Percentiles rank a stretch among this genome's conserved stretches.
Conservation (phyloP, 768 basidiomycete genomes). For the Mycena olivaceomarginata region DNA sequence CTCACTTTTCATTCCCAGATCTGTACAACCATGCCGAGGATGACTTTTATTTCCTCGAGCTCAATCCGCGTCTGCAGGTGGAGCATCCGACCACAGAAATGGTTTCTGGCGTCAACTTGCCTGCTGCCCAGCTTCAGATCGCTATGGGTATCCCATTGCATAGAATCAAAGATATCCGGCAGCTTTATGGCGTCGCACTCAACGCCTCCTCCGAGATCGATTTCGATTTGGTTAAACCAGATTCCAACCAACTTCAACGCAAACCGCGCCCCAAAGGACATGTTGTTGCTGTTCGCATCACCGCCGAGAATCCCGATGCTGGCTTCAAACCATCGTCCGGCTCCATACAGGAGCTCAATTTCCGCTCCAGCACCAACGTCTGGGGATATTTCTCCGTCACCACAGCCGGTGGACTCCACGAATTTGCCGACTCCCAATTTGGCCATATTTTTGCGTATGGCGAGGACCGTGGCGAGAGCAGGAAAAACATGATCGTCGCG, state of each 20-base stretch:
- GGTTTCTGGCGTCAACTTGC: conserved; percentile 99
- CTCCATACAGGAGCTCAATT: conserved; percentile 97
- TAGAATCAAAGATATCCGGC: conserved; percentile 96
- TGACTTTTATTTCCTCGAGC: conserved; percentile 97
- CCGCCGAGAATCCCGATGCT: conserved; percentile 99
- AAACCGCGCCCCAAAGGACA: conserved; percentile 98
- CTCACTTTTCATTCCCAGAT: conserved; percentile 67
- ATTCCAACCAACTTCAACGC: conserved; percentile 91
- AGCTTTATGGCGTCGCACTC: conserved; percentile 95
- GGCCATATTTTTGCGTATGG: conserved; percentile 99
- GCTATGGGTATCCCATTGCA: conserved; percentile 99
- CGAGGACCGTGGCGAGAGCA: conserved; percentile 93
- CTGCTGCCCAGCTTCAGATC: conserved; percentile 96
- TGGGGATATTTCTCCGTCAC: conserved; percentile 99
- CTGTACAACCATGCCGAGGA: conserved; percentile 96
- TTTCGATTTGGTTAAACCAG: conserved; percentile 95
- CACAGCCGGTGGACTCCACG: conserved; percentile 96
- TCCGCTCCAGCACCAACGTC: conserved; percentile 99
- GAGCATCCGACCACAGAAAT: conserved; percentile 99
- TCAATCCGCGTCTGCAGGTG: conserved; percentile 99
- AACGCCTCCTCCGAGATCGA: conserved; percentile 95
- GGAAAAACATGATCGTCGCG: conserved; percentile 99
- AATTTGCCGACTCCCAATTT: conserved; percentile 99
- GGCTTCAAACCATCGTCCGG: conserved; percentile 99
- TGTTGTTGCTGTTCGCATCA: conserved; percentile 99